Percentiles rank a stretch among this genome's conserved stretches.
These are phyloP conservation scores for Solanum stenotomum DNA, from an alignment of 257 asterid species.

Conservation along the genomic window DNA sequence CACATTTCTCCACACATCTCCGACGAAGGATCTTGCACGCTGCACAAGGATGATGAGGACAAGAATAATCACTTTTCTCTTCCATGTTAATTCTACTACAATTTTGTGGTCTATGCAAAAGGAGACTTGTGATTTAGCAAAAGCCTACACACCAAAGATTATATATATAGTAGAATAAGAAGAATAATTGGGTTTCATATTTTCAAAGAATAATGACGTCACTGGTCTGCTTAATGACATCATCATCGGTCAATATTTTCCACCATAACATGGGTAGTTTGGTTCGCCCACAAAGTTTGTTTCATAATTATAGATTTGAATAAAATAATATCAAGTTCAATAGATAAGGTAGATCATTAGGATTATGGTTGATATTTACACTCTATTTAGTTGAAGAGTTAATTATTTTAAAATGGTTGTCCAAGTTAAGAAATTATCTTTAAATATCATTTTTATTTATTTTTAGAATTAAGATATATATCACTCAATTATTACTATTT, in stretches of 20 bases:
- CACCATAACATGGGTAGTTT: neutral
- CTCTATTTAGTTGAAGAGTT: no score
- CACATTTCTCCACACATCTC: constrained; percentile 24
- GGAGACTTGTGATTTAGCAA: neutral
- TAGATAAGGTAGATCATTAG: no score
- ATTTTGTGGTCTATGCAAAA: neutral
- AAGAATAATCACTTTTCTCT: neutral
- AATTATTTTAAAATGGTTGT: no score
- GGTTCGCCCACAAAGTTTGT: neutral
- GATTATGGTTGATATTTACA: no score
- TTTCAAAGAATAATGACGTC: neutral
- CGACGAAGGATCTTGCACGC: constrained; percentile 31
- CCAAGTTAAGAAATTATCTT: no score
- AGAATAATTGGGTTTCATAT: neutral
- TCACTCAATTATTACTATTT: no score
- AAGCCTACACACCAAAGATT: neutral
- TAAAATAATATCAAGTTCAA: no score
- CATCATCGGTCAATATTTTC: neutral
- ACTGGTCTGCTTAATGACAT: neutral
- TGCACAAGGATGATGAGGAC: constrained; percentile 23
- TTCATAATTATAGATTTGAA: no score
- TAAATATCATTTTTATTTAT: no score
- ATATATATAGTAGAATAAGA: no score
- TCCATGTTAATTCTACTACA: neutral
- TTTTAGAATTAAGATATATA: no score